Evolutionary conservation across 495 filamentous ascomycete genomes (phyloP).

Genomic region (Terfezia claveryi): DNA sequence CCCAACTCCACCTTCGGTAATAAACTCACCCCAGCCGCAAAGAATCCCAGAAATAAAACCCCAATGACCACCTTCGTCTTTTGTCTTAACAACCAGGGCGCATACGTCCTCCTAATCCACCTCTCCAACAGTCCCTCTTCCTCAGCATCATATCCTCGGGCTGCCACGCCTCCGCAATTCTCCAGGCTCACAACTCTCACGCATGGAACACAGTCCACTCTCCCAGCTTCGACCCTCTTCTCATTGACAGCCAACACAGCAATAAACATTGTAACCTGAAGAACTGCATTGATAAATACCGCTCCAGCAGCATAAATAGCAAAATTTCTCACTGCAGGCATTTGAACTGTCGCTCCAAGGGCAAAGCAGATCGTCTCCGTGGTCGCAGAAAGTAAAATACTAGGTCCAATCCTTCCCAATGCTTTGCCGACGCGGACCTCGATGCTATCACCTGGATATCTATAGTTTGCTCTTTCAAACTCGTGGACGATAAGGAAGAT

Average conservation of each 20-base stretch:
- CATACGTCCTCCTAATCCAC: slow-evolving; percentile 77
- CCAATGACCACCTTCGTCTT: slow-evolving; percentile 55
- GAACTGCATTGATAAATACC: slow-evolving; percentile 83
- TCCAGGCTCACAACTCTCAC: slow-evolving; percentile 43
- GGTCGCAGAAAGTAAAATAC: slow-evolving; percentile 80
- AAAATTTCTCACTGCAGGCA: slow-evolving; percentile 95
- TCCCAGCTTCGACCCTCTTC: slow-evolving; percentile 54
- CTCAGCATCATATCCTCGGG: slow-evolving; percentile 30
- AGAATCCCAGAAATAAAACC: slow-evolving; percentile 63
- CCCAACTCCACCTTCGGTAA: slow-evolving; percentile 70
- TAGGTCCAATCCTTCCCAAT: slow-evolving; percentile 82
- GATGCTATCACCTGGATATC: slow-evolving; percentile 65
- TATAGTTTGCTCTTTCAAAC: slow-evolving; percentile 83
- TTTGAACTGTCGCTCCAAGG: slow-evolving; percentile 78
- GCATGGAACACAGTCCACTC: slow-evolving; percentile 89
- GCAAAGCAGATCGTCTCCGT: slow-evolving; percentile 88
- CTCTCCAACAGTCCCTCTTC: slow-evolving; percentile 61
- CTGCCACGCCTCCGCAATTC: neutral
- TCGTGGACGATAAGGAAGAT: slow-evolving; percentile 98
- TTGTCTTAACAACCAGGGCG: slow-evolving; percentile 54
- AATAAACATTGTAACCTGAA: slow-evolving; percentile 92
- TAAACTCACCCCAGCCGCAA: slow-evolving; percentile 61
- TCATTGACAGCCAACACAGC: slow-evolving; percentile 82
- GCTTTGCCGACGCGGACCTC: slow-evolving; percentile 65
- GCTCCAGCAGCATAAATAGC: slow-evolving; percentile 89